Percentiles rank a stretch among this genome's conserved stretches.
phyloP scores from a whole-genome alignment of 2,329 filamentous ascomycete species.

The Penicillium brevicompactum region DNA sequence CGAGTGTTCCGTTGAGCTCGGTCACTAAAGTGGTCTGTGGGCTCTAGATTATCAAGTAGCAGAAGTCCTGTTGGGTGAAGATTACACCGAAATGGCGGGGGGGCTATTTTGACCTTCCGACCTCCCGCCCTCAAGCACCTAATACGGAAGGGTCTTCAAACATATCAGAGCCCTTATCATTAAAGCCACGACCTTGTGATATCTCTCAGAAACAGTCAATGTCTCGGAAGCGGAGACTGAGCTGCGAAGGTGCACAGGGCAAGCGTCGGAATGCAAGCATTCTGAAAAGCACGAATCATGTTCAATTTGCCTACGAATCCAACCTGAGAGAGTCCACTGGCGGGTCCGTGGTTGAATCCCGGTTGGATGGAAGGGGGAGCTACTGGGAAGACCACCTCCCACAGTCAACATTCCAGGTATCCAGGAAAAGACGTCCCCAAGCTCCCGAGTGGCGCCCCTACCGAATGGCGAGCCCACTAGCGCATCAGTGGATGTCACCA shows the following conservation, averaged over 20 bases:
- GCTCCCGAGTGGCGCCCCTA: conserved; percentile 25
- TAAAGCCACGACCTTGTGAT: conserved; percentile 29
- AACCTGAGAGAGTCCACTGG: conserved; percentile 20
- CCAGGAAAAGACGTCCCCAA: conserved; percentile 28
- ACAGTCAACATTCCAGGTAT: conserved; percentile 39
- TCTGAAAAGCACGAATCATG: conserved; percentile 37
- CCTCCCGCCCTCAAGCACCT: conserved; percentile 18
- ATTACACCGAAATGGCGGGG: conserved; percentile 33
- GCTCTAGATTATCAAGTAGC: conserved; percentile 7
- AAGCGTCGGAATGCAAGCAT: conserved; percentile 42
- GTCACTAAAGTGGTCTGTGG: conserved; percentile 5
- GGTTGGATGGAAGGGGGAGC: conserved; percentile 33
- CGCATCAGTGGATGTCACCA: conserved; percentile 32
- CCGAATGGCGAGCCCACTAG: conserved; percentile 28
- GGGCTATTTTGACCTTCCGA: conserved; percentile 37
- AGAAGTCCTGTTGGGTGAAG: conserved; percentile 2
- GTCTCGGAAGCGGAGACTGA: conserved; percentile 13
- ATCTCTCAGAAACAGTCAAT: conserved; percentile 18
- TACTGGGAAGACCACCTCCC: conserved; percentile 36
- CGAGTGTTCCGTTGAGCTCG: conserved; percentile 2
- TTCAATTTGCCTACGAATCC: conserved; percentile 32
- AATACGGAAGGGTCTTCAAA: conserved; percentile 14
- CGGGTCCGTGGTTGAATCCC: conserved; percentile 30
- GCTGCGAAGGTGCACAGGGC: conserved; percentile 30
- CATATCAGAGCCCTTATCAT: conserved; percentile 29